phyloP scores from a whole-genome alignment of 805 yeast species.

The Teunomyces tritomae region DNA sequence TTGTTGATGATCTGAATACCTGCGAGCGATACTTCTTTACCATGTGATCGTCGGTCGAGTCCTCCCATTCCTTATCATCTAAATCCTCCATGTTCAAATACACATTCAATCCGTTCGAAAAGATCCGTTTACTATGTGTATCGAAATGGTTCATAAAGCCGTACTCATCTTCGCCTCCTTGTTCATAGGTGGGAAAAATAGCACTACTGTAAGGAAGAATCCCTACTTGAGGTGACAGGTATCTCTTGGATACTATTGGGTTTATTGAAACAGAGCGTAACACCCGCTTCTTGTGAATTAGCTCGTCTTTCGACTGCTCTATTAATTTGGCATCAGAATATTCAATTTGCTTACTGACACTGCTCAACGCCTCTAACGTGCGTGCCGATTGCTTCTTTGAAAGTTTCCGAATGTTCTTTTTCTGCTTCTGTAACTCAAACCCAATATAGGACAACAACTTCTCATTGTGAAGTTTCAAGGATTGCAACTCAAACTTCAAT shows the following conservation, averaged over 20 bases:
- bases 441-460: constrained; percentile 57
- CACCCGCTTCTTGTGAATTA: constrained; percentile 43
- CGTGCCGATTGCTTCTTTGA: constrained; percentile 35
- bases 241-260: constrained; percentile 17
- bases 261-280: constrained; percentile 37
- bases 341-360: constrained; percentile 27
- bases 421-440: constrained; percentile 50
- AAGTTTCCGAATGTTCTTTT: constrained; percentile 38
- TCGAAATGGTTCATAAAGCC: constrained; percentile 29
- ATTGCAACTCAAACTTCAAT: constrained; percentile 52
- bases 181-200: neutral
- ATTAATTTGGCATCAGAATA: constrained; percentile 55
- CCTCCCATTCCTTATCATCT: constrained; percentile 13
- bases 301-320: constrained; percentile 44
- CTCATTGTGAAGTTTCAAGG: constrained; percentile 54
- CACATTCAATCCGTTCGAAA: constrained; percentile 25
- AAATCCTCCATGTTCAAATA: constrained; percentile 22
- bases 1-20: constrained; percentile 17
- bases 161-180: constrained; percentile 27
- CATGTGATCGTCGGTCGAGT: constrained; percentile 11
- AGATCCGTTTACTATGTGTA: constrained; percentile 22
- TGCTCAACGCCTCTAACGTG: constrained; percentile 14
- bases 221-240: constrained; percentile 3
- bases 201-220: neutral
- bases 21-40: constrained; percentile 38